phyloP scores from a whole-genome alignment of 441 rosid species.

The Bruguiera hainesii region DNA sequence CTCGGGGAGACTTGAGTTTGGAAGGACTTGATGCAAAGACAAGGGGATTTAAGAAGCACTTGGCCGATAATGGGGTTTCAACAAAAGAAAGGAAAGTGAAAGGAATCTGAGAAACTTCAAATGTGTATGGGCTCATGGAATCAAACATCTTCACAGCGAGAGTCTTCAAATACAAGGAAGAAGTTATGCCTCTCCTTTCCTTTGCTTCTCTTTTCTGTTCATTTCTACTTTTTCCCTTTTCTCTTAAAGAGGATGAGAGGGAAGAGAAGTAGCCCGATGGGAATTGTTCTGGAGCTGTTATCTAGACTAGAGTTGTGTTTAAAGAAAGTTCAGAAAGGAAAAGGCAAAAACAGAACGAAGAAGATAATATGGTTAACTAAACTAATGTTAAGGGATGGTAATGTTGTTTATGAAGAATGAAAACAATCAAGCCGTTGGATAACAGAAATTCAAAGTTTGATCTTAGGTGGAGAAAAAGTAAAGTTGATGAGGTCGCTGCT shows the following conservation, averaged over 20 bases:
- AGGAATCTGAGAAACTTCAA: constrained; percentile 50
- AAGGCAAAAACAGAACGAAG: constrained; percentile 2
- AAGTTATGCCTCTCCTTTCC: constrained; percentile 43
- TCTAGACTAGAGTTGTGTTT: constrained; percentile 12
- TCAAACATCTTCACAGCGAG: constrained; percentile 44
- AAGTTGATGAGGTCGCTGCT: constrained; percentile 36
- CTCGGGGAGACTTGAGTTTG: constrained; percentile 30
- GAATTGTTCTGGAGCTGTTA: constrained; percentile 18
- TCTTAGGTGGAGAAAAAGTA: constrained; percentile 29
- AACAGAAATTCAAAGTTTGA: constrained; percentile 40
- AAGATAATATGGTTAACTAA: constrained; percentile 3
- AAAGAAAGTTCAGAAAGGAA: constrained; percentile 18
- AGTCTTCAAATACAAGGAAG: constrained; percentile 59
- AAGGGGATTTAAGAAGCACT: constrained; percentile 32
- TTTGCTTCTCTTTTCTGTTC: constrained; percentile 28
- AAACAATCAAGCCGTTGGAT: constrained; percentile 34
- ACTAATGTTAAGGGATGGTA: neutral
- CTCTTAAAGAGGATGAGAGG: constrained; percentile 26
- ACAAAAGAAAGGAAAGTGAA: constrained; percentile 41
- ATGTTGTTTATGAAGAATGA: neutral
- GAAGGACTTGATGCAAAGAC: constrained; percentile 39
- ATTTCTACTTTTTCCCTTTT: constrained; percentile 20
- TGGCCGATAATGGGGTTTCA: constrained; percentile 28
- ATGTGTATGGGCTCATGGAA: constrained; percentile 38
- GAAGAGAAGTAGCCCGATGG: neutral